Evolutionary conservation across 495 filamentous ascomycete species (phyloP), one percentile per base, ranked within the genome.

Genomic region (Trypethelium eluteriae): DNA sequence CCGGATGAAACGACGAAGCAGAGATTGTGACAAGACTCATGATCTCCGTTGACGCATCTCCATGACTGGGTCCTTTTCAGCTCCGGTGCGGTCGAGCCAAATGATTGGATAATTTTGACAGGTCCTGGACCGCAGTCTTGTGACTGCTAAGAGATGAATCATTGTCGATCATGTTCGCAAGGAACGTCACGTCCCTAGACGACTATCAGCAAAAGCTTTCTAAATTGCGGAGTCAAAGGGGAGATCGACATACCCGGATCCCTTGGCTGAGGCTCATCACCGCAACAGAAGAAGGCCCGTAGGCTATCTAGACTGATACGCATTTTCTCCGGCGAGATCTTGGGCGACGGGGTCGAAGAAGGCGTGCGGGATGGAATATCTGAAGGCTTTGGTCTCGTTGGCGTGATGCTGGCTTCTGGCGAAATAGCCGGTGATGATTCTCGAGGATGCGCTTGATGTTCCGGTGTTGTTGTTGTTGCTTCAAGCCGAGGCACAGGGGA

Each of bases 201-300:
- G 6, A 36, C 25, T 11, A 59, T 59, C 53, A 59, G 53, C 18
- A 59, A 59, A 34, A 35, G 32, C 7, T 59, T 59, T 14, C 36
- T 10, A 9, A 10, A 10, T n/a, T n/a, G 32, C 11, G 36, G 16
- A 14, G 36, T 35, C 18, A 32, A 2, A 7, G n/a, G 14, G 53
- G 36, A 59, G 32, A 36, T 59, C 32, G 7, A 36, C n/a, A 3
- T 59, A 59, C 53, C 53, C 36, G 53, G 53, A 36, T 59, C 53
- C 53, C 53, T 59, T 34, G 53, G 53, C 18, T 59, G 53, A 36
- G 53, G 53, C 53, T 59, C 53, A 14, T 59, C 53, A 18, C 53
- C 53, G 18, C 53, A 59, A 32, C 53, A 59, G 53, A 59, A 59
- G 32, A 59, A 59, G 9, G 53, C 53, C 36, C 53, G 53, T 18